phyloP scores from a whole-genome alignment of 768 basidiomycete species.

The Pholiota molesta region DNA sequence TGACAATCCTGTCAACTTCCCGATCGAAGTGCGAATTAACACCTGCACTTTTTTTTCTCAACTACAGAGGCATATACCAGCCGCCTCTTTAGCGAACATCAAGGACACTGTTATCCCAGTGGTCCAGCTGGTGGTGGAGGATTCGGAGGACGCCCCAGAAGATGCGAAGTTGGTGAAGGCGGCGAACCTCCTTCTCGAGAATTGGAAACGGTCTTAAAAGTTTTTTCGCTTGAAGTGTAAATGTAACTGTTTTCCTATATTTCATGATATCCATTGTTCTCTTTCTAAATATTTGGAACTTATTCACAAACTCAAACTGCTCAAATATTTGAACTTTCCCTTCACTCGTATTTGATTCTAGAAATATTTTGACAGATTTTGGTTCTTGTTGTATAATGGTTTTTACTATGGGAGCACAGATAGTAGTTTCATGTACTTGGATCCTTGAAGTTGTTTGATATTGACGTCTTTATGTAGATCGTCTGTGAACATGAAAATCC shows the following conservation, averaged over 20 bases:
- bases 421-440: background rate
- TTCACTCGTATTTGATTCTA: background rate
- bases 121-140: conserved; percentile 52
- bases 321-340: background rate
- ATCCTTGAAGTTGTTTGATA: background rate
- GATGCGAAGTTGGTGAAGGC: conserved; percentile 46
- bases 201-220: conserved; percentile 36
- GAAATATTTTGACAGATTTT: background rate
- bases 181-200: conserved; percentile 41
- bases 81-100: conserved; percentile 49
- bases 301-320: background rate
- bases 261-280: background rate
- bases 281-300: background rate
- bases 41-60: conserved; percentile 76
- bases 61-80: conserved; percentile 54
- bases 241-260: background rate
- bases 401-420: background rate
- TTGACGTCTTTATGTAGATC: background rate
- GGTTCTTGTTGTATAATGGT: background rate
- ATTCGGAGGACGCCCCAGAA: conserved; percentile 35
- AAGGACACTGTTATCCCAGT: conserved; percentile 54
- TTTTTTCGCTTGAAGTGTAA: conserved; percentile 2
- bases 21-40: conserved; percentile 78
- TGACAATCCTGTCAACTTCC: conserved; percentile 58
- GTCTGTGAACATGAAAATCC: too few species aligned